These are phyloP conservation scores for Articulospora tetracladia DNA, from an alignment of 495 filamentous ascomycete species.

Conservation along the genomic window DNA sequence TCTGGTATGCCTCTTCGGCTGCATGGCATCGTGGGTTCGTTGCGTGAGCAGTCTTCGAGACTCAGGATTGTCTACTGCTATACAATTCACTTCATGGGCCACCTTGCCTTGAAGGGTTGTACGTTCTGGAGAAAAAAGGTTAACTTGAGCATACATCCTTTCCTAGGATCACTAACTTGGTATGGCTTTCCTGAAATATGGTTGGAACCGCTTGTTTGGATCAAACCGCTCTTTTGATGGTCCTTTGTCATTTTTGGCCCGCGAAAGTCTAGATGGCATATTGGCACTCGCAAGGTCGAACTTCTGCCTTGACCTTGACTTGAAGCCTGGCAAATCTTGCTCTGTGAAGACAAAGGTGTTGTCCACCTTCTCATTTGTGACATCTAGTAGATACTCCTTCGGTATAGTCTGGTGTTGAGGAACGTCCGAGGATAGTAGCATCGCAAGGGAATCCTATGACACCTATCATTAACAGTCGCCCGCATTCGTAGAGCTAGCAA, in stretches of 20 bases:
- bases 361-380: conserved; percentile 54
- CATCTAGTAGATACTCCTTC: conserved; percentile 76
- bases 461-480: conserved; percentile 2
- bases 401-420: conserved; percentile 63
- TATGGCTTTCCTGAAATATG: conserved; percentile 72
- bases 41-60: conserved; percentile 57
- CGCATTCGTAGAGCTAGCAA: background rate
- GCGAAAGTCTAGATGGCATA: conserved; percentile 45
- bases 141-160: background rate
- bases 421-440: conserved; percentile 47
- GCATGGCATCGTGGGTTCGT: conserved; percentile 58
- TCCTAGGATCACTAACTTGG: conserved; percentile 57
- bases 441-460: conserved; percentile 37
- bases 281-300: conserved; percentile 43
- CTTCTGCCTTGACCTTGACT: conserved; percentile 50
- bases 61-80: conserved; percentile 71
- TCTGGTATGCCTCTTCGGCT: conserved; percentile 53
- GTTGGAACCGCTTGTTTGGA: conserved; percentile 58
- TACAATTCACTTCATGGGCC: conserved; percentile 71
- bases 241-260: conserved; percentile 31
- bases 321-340: conserved; percentile 80
- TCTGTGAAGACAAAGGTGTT: conserved; percentile 92
- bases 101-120: conserved; percentile 72
- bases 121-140: conserved; percentile 44
- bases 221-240: conserved; percentile 37